Evolutionary conservation across 768 basidiomycete genomes (phyloP).

Genomic region (Boletales sp.): DNA sequence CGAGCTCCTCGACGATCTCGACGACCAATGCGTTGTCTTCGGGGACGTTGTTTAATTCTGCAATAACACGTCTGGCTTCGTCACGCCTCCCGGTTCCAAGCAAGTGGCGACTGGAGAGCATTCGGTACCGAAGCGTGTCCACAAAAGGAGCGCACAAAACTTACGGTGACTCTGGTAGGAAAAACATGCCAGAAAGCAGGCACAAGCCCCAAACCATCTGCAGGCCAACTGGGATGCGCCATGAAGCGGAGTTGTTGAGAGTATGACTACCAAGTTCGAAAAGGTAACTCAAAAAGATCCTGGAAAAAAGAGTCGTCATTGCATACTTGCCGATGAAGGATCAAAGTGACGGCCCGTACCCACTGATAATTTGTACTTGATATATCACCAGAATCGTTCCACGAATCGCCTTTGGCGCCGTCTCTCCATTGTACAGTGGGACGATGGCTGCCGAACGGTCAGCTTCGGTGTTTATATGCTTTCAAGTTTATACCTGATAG

Average conservation of each 20-base stretch:
- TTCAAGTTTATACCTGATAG: conserved; percentile 50
- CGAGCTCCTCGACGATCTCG: conserved; percentile 61
- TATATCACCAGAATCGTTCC: conserved; percentile 72
- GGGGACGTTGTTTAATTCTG: conserved; percentile 61
- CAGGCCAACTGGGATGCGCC: conserved; percentile 72
- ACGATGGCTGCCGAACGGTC: conserved; percentile 41
- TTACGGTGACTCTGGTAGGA: conserved; percentile 76
- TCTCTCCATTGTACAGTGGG: conserved; percentile 76
- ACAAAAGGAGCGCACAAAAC: conserved; percentile 19
- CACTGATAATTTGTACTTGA: conserved; percentile 72
- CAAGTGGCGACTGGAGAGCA: conserved; percentile 58
- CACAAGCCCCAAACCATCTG: conserved; percentile 69
- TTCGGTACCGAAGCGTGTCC: neutral
- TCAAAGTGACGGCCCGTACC: conserved; percentile 36
- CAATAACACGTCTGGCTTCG: conserved; percentile 61
- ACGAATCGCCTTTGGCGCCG: conserved; percentile 69
- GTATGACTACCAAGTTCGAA: conserved; percentile 64
- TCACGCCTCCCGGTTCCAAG: conserved; percentile 50
- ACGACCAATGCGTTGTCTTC: conserved; percentile 55
- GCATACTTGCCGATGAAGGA: neutral
- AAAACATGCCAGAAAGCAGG: conserved; percentile 66
- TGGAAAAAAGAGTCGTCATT: conserved; percentile 18
- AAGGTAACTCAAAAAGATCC: conserved; percentile 71
- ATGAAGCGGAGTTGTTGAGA: conserved; percentile 57
- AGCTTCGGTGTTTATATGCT: neutral